A percentile compares a stretch with the other conserved stretches of the same genome.
These are phyloP conservation scores for Kentomonas sorsogonicus DNA, from an alignment of 208 protist genomes.

Conservation along the genomic window DNA sequence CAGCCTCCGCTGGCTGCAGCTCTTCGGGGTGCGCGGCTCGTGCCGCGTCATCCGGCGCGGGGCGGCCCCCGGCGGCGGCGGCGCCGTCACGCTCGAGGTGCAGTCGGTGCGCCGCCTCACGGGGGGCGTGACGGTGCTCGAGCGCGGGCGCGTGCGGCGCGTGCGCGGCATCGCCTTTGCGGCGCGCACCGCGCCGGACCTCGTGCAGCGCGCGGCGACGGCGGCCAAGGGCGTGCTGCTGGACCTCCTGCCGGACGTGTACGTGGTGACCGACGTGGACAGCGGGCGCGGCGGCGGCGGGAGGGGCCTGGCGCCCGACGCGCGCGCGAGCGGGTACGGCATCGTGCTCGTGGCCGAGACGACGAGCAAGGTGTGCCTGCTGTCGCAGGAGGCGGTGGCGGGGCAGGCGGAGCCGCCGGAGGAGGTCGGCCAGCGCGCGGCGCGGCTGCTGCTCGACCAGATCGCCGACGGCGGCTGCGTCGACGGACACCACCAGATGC, in stretches of 20 bases:
- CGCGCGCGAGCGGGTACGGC: slow-evolving; percentile 81
- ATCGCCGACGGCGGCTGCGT: slow-evolving; percentile 85
- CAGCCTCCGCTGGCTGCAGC: slow-evolving; percentile 77
- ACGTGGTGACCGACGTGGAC: slow-evolving; percentile 90
- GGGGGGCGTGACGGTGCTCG: slow-evolving; percentile 54
- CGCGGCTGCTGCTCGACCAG: slow-evolving; percentile 77
- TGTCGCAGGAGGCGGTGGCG: slow-evolving; percentile 81
- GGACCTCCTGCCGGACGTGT: slow-evolving; percentile 89
- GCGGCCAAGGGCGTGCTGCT: slow-evolving; percentile 85
- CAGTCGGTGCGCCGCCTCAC: slow-evolving; percentile 69
- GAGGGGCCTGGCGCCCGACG: slow-evolving; percentile 2
- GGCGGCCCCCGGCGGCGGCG: slow-evolving; percentile 73
- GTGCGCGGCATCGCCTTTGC: slow-evolving; percentile 91
- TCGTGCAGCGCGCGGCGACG: slow-evolving; percentile 82
- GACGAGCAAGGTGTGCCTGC: slow-evolving; percentile 74
- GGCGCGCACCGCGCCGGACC: slow-evolving; percentile 74
- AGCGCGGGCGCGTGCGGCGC: slow-evolving; percentile 80
- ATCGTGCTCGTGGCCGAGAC: slow-evolving; percentile 91
- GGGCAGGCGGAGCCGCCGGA: slow-evolving; percentile 70
- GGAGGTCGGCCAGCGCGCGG: slow-evolving; percentile 74
- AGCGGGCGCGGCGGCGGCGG: slow-evolving; percentile 16
- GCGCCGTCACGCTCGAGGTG: slow-evolving; percentile 78
- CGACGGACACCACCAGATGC: slow-evolving; percentile 86
- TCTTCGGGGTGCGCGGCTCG: slow-evolving; percentile 80
- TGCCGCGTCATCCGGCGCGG: slow-evolving; percentile 85